phyloP scores from a whole-genome alignment of 2,329 filamentous ascomycete genomes.

The Echinosphaeria canescens region DNA sequence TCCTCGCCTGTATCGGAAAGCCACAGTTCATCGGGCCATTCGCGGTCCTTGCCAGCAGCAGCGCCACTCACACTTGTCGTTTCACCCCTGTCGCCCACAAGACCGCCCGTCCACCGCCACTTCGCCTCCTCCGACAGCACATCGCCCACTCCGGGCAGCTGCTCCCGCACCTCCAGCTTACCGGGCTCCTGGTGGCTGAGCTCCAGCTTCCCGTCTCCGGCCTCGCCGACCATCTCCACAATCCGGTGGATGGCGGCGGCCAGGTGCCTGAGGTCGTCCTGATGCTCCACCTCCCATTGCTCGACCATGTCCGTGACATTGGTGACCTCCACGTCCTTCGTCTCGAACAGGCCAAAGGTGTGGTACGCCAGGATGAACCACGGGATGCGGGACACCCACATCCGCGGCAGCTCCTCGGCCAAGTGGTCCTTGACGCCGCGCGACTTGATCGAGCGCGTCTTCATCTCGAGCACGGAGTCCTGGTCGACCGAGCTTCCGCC shows the following conservation, averaged over 20 bases:
- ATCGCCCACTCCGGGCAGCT: constrained; percentile 5
- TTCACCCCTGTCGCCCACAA: too few species aligned
- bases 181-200: constrained; percentile 4
- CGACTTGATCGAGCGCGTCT: constrained; percentile 17
- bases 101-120: constrained; percentile 8
- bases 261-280: constrained; percentile 10
- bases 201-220: constrained; percentile 6
- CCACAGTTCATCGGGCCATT: too few species aligned
- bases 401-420: constrained; percentile 14
- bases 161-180: constrained; percentile 7
- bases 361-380: constrained; percentile 20
- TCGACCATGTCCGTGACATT: constrained; percentile 10
- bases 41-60: too few species aligned
- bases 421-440: constrained; percentile 12
- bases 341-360: constrained; percentile 10
- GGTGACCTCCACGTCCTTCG: constrained; percentile 11
- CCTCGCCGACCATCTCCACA: constrained; percentile 3
- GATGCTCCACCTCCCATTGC: constrained; percentile 14
- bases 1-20: too few species aligned
- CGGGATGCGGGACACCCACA: constrained; percentile 17
- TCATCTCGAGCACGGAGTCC: constrained; percentile 17
- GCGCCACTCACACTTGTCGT: too few species aligned
- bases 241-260: constrained; percentile 9
- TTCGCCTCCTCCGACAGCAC: constrained; percentile 8
- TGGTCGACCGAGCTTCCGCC: too few species aligned